Percentiles rank a stretch among this genome's conserved stretches.
Conservation (phyloP, 352 stramenopile species). For the Phytophthora pisi region DNA sequence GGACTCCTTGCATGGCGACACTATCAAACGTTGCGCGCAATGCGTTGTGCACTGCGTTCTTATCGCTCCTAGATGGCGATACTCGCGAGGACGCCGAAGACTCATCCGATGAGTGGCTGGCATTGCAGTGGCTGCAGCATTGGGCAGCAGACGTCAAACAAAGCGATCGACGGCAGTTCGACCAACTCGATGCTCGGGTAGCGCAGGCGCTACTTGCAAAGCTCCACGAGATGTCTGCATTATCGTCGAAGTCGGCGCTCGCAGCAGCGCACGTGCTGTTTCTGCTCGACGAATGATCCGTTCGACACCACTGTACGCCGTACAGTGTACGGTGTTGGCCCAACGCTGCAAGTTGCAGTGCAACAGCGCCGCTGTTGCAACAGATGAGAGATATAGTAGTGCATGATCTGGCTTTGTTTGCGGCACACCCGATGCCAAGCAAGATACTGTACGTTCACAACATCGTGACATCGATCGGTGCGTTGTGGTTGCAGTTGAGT, state of each 20-base stretch:
- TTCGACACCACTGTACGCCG: not conserved
- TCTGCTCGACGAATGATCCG: constrained; percentile 32
- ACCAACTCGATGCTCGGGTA: constrained; percentile 50
- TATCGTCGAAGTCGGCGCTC: constrained; percentile 40
- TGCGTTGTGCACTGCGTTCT: constrained; percentile 59
- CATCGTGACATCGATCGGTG: not conserved
- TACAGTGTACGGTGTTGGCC: too few species aligned
- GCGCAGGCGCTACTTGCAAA: constrained; percentile 38
- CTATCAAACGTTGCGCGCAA: constrained; percentile 45
- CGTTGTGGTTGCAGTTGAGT: constrained; percentile 10
- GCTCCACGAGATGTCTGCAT: constrained; percentile 31
- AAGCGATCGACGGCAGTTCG: constrained; percentile 19
- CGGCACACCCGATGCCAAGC: too few species aligned
- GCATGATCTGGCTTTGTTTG: too few species aligned
- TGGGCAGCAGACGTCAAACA: constrained; percentile 18
- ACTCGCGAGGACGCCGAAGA: constrained; percentile 14
- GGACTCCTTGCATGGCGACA: constrained; percentile 36
- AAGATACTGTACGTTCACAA: not conserved
- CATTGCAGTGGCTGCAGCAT: constrained; percentile 51
- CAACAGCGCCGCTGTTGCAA: not conserved
- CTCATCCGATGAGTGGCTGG: constrained; percentile 45
- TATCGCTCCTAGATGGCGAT: constrained; percentile 48
- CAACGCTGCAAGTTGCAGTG: too few species aligned
- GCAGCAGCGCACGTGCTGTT: constrained; percentile 47
- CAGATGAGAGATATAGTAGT: not conserved